phyloP scores from a whole-genome alignment of 345 rosid species.

The Arabidopsis arenosa region DNA sequence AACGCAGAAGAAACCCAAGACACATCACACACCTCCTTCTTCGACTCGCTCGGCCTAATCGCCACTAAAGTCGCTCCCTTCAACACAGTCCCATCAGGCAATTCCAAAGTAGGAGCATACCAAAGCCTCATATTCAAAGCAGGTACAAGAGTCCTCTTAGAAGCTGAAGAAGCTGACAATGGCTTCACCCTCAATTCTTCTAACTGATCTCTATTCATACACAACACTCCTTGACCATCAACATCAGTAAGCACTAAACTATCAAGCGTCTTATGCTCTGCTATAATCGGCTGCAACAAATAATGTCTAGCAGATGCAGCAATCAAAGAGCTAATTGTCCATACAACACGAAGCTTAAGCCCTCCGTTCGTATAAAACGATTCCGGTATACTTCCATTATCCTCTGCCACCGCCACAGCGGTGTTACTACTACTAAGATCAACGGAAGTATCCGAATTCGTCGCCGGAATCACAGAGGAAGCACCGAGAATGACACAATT shows the following conservation, averaged over 20 bases:
- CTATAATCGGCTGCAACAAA: constrained; percentile 85
- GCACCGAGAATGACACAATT: constrained; percentile 94
- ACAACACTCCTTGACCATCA: constrained; percentile 89
- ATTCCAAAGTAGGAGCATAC: constrained; percentile 87
- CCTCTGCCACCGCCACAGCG: constrained; percentile 46
- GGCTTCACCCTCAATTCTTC: constrained; percentile 96
- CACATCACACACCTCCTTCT: constrained; percentile 73
- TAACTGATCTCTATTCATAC: constrained; percentile 87
- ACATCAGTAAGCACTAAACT: constrained; percentile 78
- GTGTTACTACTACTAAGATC: constrained; percentile 11
- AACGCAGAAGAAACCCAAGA: constrained; percentile 85
- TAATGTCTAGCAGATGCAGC: constrained; percentile 97
- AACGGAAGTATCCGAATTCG: constrained; percentile 26
- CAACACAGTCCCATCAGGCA: constrained; percentile 80
- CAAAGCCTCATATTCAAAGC: constrained; percentile 95
- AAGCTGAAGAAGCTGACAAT: constrained; percentile 87
- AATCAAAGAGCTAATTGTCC: constrained; percentile 95
- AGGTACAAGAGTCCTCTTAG: constrained; percentile 94
- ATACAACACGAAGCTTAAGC: constrained; percentile 88
- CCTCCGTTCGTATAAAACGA: constrained; percentile 96
- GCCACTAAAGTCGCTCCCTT: constrained; percentile 96
- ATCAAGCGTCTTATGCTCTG: constrained; percentile 85
- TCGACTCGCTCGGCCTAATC: constrained; percentile 79
- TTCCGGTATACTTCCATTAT: constrained; percentile 89
- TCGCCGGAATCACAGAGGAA: constrained; percentile 59